phyloP scores from a whole-genome alignment of 148 eudicot genomes.

The Diospyros kaki region DNA sequence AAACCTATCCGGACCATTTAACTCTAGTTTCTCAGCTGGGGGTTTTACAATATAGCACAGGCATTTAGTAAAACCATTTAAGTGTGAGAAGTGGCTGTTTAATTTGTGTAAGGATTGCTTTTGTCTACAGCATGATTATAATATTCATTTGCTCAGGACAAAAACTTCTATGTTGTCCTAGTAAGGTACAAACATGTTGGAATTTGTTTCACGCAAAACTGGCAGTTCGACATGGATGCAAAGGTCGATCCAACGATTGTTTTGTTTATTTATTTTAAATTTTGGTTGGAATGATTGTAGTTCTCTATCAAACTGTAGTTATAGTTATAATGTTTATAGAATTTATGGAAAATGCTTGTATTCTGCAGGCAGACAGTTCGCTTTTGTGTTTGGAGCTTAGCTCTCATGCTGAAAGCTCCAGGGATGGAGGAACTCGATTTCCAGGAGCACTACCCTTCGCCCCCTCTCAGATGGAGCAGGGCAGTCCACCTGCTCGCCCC shows the following conservation, averaged over 20 bases:
- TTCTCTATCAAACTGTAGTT: background rate
- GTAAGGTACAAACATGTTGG: background rate
- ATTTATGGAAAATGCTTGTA: background rate
- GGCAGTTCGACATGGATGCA: background rate
- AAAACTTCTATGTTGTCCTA: background rate
- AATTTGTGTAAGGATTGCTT: no score
- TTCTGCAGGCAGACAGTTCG: slow-evolving; percentile 49
- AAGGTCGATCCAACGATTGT: no score
- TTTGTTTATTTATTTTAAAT: no score
- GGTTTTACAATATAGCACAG: no score
- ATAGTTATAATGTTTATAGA: background rate
- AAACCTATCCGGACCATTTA: no score
- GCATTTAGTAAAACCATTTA: no score
- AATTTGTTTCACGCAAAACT: background rate
- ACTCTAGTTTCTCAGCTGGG: no score
- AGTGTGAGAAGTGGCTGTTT: no score
- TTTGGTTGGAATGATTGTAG: no score
- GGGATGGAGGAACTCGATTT: slow-evolving; percentile 52
- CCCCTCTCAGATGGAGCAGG: slow-evolving; percentile 43
- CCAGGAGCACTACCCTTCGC: slow-evolving; percentile 43
- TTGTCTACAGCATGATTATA: no score
- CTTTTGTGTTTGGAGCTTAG: slow-evolving; percentile 54
- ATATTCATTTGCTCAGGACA: background rate
- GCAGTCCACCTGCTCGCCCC: slow-evolving; percentile 64
- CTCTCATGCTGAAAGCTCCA: slow-evolving; percentile 47